Conservation (phyloP, 2,329 filamentous ascomycete genomes). For the Fusarium acutatum region DNA sequence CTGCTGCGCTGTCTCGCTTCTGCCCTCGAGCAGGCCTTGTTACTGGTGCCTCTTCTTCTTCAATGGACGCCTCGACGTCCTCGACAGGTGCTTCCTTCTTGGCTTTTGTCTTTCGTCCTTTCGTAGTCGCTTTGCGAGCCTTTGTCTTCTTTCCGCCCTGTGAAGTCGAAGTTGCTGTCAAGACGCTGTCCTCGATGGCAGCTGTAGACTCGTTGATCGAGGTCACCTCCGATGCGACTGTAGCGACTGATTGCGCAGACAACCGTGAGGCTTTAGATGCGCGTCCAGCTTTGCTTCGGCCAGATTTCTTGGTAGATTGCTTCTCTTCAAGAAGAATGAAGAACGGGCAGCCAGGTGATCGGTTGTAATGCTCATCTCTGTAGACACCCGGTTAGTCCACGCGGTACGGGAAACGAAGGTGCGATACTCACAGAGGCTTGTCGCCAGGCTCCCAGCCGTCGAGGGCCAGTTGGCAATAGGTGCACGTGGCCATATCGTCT, state of each 20-base stretch:
- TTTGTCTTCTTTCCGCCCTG: conserved; percentile 66
- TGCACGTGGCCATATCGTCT: conserved; percentile 89
- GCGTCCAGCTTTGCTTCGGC: conserved; percentile 61
- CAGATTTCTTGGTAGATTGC: conserved; percentile 62
- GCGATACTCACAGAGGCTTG: conserved; percentile 76
- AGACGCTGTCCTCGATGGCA: conserved; percentile 65
- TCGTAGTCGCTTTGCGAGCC: conserved; percentile 59
- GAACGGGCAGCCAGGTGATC: conserved; percentile 83
- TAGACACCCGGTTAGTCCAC: conserved; percentile 34
- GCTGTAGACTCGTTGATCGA: conserved; percentile 58
- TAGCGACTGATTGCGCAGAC: conserved; percentile 66
- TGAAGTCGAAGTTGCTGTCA: conserved; percentile 67
- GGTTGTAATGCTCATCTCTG: conserved; percentile 85
- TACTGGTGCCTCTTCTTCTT: conserved; percentile 36
- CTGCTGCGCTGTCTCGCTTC: conserved; percentile 70
- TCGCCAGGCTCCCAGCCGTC: conserved; percentile 96
- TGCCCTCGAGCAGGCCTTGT: conserved; percentile 59
- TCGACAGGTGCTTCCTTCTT: conserved; percentile 66
- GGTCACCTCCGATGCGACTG: conserved; percentile 58
- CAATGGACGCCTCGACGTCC: conserved; percentile 43
- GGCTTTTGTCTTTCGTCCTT: conserved; percentile 45
- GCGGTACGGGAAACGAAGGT: neutral
- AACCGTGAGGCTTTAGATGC: conserved; percentile 75
- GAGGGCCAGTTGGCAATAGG: conserved; percentile 88
- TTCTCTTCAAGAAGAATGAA: conserved; percentile 73